Conservation (phyloP, 352 stramenopile species). For the Phytophthora pini region DNA sequence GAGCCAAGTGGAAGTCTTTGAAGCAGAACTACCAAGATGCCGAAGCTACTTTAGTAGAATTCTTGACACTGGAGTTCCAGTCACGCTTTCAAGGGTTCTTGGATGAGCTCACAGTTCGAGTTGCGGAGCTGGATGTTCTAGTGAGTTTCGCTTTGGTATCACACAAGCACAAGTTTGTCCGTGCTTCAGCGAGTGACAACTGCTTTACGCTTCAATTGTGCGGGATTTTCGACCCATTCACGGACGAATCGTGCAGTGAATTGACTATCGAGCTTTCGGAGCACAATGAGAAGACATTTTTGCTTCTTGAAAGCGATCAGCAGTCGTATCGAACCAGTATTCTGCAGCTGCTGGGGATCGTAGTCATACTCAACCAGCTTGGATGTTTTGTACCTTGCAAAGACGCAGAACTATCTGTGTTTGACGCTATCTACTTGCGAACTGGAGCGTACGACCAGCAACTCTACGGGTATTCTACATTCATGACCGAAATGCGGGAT, state of each 20-base stretch:
- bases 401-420: constrained; percentile 44
- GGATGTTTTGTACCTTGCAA: constrained; percentile 67
- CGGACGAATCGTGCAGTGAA: background rate
- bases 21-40: constrained; percentile 25
- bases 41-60: constrained; percentile 27
- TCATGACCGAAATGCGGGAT: constrained; percentile 66
- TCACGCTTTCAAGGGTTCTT: constrained; percentile 12
- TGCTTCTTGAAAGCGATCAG: constrained; percentile 30
- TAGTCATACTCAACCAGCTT: constrained; percentile 60
- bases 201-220: background rate
- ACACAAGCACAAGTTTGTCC: constrained; percentile 35
- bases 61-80: constrained; percentile 23
- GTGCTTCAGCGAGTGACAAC: constrained; percentile 9
- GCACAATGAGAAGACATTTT: constrained; percentile 27
- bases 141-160: constrained; percentile 48
- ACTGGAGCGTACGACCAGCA: constrained; percentile 54
- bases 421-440: constrained; percentile 52
- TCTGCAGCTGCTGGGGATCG: constrained; percentile 36
- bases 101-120: constrained; percentile 9
- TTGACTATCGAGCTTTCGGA: constrained; percentile 12
- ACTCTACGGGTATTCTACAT: constrained; percentile 56
- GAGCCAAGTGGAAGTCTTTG: constrained; percentile 42
- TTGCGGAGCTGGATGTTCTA: constrained; percentile 46
- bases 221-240: constrained; percentile 37
- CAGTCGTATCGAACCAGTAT: constrained; percentile 2